phyloP scores from a whole-genome alignment of 805 yeast genomes.

The Yarrowia divulgata region DNA sequence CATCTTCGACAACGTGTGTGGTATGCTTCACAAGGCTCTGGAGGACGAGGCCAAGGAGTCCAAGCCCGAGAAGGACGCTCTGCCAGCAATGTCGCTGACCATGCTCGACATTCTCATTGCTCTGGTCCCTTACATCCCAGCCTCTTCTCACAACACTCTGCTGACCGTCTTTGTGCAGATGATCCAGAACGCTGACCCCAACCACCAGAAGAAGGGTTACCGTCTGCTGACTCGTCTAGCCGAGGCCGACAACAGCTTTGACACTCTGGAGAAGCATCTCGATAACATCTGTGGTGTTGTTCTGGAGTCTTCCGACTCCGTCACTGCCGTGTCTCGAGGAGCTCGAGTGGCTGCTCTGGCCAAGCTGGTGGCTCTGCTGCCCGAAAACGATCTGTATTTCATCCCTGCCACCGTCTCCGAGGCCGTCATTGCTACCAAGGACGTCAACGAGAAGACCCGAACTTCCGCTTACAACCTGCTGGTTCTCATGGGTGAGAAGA shows the following conservation, averaged over 20 bases:
- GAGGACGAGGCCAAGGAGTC: conserved; percentile 50
- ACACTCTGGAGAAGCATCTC: conserved; percentile 61
- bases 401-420: conserved; percentile 86
- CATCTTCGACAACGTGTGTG: conserved; percentile 87
- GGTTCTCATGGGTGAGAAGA: conserved; percentile 78
- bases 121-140: conserved; percentile 84
- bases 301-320: conserved; percentile 54
- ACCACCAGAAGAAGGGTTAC: conserved; percentile 88
- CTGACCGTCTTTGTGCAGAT: conserved; percentile 79
- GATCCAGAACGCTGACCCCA: conserved; percentile 59
- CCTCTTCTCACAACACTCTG: conserved; percentile 70
- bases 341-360: conserved; percentile 75
- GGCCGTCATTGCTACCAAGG: conserved; percentile 88
- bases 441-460: conserved; percentile 90
- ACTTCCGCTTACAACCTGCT: conserved; percentile 77
- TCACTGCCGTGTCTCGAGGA: conserved; percentile 78
- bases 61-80: conserved; percentile 48
- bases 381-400: conserved; percentile 70
- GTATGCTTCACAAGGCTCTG: conserved; percentile 74
- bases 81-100: conserved; percentile 71
- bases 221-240: conserved; percentile 68
- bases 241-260: conserved; percentile 70
- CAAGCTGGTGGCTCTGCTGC: conserved; percentile 66
- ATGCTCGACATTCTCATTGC: conserved; percentile 91
- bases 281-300: conserved; percentile 67